Evolutionary conservation across 371 early-diverging fungal species (phyloP).

Genomic region (Apophysomyces elegans): DNA sequence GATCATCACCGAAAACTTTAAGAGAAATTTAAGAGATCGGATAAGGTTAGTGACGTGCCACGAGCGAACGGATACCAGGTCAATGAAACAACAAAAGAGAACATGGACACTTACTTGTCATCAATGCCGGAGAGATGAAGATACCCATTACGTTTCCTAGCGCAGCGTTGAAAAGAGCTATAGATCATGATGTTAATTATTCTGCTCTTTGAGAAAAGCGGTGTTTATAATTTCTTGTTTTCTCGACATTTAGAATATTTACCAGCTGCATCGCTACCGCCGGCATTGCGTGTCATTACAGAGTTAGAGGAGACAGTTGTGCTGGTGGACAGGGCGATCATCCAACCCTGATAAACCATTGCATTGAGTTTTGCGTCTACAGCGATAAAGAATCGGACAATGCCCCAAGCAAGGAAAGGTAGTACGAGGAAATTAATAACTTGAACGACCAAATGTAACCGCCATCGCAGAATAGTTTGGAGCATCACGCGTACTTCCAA

Average conservation of each 20-base stretch:
- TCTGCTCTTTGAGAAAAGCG: neutral
- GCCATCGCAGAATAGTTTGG: constrained; percentile 59
- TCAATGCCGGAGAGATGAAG: constrained; percentile 70
- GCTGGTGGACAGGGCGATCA: constrained; percentile 71
- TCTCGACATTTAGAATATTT: neutral
- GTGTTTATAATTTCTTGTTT: neutral
- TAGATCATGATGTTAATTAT: neutral
- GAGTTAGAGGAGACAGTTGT: constrained; percentile 83
- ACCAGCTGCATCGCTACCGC: constrained; percentile 69
- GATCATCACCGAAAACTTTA: constrained; percentile 44
- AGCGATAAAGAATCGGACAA: constrained; percentile 55
- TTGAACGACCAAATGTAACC: constrained; percentile 70
- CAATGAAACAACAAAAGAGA: neutral
- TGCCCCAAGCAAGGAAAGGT: constrained; percentile 65
- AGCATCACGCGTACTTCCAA: constrained; percentile 67
- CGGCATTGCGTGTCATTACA: constrained; percentile 75
- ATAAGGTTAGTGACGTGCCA: constrained; percentile 3
- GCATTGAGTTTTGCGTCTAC: constrained; percentile 53
- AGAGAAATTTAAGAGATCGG: constrained; percentile 8
- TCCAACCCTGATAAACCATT: constrained; percentile 65
- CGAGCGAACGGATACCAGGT: neutral
- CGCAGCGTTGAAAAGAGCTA: constrained; percentile 72
- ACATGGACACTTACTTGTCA: constrained; percentile 39
- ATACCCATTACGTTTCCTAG: constrained; percentile 72
- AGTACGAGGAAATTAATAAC: constrained; percentile 63